Conservation (phyloP, 257 asterid species). For the Leonotis leonurus region DNA sequence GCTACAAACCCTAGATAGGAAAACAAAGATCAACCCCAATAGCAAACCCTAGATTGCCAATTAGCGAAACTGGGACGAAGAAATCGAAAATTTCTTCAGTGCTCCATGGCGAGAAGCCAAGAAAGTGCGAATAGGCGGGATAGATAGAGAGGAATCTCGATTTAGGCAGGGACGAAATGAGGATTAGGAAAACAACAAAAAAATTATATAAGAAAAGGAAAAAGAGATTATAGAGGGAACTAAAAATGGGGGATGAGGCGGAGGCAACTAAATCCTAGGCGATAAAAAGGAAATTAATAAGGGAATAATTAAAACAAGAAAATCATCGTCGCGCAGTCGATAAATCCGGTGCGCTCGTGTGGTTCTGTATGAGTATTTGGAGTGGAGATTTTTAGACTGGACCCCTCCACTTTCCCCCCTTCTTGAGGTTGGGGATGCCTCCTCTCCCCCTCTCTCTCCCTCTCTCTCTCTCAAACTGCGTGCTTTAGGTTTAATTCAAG, state of each 20-base stretch:
- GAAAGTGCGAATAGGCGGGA: not conserved
- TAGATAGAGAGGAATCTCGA: constrained; percentile 8
- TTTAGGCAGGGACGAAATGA: constrained; percentile 6
- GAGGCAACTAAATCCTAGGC: constrained; percentile 17
- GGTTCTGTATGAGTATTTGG: not conserved
- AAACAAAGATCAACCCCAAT: not conserved
- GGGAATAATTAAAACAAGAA: not conserved
- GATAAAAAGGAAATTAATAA: not conserved
- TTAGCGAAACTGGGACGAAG: not conserved
- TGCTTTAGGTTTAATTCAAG: not conserved
- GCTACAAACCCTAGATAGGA: not conserved
- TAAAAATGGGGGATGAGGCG: constrained; percentile 20
- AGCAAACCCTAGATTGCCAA: constrained; percentile 27
- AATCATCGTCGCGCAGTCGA: constrained; percentile 18
- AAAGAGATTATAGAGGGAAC: not conserved
- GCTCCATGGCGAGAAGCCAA: not conserved
- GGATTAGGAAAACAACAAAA: not conserved
- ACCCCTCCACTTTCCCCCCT: constrained; percentile 9
- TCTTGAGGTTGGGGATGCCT: not conserved
- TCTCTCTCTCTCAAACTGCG: not conserved
- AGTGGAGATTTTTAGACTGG: constrained; percentile 12
- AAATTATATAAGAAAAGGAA: too few relatives aligned
- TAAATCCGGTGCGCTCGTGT: constrained; percentile 19
- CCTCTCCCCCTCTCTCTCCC: not conserved
- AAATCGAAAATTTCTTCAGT: constrained; percentile 1